Evolutionary conservation across 371 early-diverging fungal genomes (phyloP).

Genomic region (Mucor ambiguus): DNA sequence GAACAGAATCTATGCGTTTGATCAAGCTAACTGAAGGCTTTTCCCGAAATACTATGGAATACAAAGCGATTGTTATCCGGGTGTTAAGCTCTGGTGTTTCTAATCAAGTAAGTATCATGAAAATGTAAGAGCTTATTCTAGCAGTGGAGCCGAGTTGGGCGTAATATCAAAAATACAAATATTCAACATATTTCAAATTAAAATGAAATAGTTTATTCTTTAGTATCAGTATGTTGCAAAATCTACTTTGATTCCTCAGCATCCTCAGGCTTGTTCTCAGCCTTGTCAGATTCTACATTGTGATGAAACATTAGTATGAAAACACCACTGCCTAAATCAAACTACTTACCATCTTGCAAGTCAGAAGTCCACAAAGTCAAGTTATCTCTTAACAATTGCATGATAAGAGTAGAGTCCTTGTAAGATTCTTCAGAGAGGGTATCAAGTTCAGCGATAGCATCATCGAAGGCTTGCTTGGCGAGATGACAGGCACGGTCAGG

Average conservation of each 20-base stretch:
- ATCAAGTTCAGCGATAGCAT: constrained; percentile 98
- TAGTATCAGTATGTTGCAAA: background rate
- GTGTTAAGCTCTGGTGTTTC: no score
- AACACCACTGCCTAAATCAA: background rate
- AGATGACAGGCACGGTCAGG: constrained; percentile 98
- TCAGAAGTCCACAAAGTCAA: constrained; percentile 99
- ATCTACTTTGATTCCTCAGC: constrained; percentile 47
- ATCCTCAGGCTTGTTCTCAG: constrained; percentile 44
- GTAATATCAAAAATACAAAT: background rate
- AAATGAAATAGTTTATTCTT: constrained; percentile 9
- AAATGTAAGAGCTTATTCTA: background rate
- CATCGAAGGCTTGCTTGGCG: constrained; percentile 99
- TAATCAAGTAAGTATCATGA: no score
- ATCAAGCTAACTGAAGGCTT: background rate
- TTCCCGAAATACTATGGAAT: background rate
- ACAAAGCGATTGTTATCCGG: background rate
- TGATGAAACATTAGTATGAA: background rate
- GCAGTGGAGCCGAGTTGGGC: background rate
- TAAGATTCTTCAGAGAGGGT: constrained; percentile 98
- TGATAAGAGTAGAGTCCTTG: constrained; percentile 99
- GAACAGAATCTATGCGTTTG: background rate
- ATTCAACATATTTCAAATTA: background rate
- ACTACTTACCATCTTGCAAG: constrained; percentile 76
- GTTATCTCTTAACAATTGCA: constrained; percentile 99
- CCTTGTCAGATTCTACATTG: constrained; percentile 41